A percentile compares a stretch with the other conserved stretches of the same genome.
These are phyloP conservation scores for Gautieria morchelliformis DNA, from an alignment of 768 basidiomycete genomes.

Conservation along the genomic window DNA sequence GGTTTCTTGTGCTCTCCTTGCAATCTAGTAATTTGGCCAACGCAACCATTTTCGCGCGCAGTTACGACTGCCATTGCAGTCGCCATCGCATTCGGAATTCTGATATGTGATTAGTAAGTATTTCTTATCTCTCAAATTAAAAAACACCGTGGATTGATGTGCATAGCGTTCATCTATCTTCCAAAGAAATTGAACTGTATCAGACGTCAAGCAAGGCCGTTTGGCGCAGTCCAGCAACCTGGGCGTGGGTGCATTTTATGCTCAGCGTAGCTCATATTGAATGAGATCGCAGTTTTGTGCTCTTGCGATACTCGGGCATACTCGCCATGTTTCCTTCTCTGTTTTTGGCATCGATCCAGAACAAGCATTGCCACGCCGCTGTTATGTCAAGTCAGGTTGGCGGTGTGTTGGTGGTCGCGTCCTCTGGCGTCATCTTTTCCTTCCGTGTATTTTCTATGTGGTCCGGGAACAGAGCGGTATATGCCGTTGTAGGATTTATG, in stretches of 20 bases:
- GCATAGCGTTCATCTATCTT: no score
- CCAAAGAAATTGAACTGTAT: no score
- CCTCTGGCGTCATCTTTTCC: slow-evolving; percentile 25
- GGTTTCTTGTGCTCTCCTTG: no score
- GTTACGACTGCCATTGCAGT: slow-evolving; percentile 14
- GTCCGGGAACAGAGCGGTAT: slow-evolving; percentile 20
- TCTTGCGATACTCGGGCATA: slow-evolving; percentile 25
- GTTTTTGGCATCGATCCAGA: slow-evolving; percentile 21
- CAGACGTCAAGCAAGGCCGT: no score
- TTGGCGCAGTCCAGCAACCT: no score
- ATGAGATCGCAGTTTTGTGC: slow-evolving; percentile 19
- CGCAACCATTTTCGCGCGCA: no score
- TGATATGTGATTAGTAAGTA: slow-evolving; percentile 26
- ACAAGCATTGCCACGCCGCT: background rate
- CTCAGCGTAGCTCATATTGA: no score
- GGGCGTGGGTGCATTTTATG: no score
- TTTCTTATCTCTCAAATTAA: background rate
- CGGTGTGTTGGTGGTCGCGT: slow-evolving; percentile 20
- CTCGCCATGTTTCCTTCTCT: slow-evolving; percentile 21
- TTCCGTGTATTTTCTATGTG: slow-evolving; percentile 26
- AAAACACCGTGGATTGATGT: no score
- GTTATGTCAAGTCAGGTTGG: slow-evolving; percentile 23
- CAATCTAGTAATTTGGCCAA: no score
- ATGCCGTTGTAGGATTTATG: slow-evolving; percentile 16
- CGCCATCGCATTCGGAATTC: slow-evolving; percentile 22